Evolutionary conservation across 129 eudicot species (phyloP).

Genomic region (Glebionis coronaria): DNA sequence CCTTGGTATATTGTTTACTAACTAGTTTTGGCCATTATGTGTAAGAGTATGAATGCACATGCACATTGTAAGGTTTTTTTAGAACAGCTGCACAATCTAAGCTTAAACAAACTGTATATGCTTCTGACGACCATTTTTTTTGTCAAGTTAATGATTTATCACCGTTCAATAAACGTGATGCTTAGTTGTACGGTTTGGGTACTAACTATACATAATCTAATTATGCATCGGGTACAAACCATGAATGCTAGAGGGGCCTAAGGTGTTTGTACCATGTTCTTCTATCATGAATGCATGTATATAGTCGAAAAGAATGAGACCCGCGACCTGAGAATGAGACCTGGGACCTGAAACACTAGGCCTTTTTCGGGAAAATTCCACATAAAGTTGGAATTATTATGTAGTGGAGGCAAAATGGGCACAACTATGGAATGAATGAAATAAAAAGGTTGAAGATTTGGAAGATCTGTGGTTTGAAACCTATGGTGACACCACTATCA

Average conservation of each 20-base stretch:
- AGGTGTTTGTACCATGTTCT: background rate
- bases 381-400: slow-evolving; percentile 17
- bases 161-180: background rate
- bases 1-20: background rate
- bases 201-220: slow-evolving; percentile 4
- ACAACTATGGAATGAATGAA: slow-evolving; percentile 16
- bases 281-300: too few species aligned
- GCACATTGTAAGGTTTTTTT: too few species aligned
- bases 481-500: slow-evolving; percentile 19
- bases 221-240: background rate
- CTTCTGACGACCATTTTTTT: background rate
- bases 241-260: slow-evolving; percentile 8
- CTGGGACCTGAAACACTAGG: background rate
- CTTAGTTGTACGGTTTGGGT: slow-evolving; percentile 10
- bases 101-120: slow-evolving; percentile 3
- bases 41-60: slow-evolving; percentile 27
- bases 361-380: background rate
- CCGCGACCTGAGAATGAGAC: too few species aligned
- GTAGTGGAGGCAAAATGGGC: slow-evolving; percentile 21
- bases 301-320: too few species aligned
- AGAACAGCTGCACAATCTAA: too few species aligned
- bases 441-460: slow-evolving; percentile 13
- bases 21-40: slow-evolving; percentile 13
- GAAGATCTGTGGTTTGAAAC: slow-evolving; percentile 25
- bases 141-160: background rate